Evolutionary conservation across 345 rosid species (phyloP).

Genomic region (Linum lewisii): DNA sequence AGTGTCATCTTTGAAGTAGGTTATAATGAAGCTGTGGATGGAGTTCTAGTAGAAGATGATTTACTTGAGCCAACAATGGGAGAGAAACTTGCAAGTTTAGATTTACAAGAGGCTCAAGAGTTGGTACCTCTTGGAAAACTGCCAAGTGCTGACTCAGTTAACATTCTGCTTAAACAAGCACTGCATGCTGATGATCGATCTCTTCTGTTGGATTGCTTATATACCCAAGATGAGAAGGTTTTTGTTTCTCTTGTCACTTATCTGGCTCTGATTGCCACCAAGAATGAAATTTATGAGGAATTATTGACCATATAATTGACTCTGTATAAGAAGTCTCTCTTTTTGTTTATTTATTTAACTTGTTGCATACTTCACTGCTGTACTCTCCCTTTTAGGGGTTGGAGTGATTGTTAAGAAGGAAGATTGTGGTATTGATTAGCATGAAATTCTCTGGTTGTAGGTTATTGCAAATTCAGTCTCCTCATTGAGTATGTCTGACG

Average conservation of each 20-base stretch:
- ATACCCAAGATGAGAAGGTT: conserved; percentile 85
- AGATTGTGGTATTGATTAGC: neutral
- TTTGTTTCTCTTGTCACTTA: neutral
- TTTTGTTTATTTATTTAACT: neutral
- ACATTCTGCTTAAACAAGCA: conserved; percentile 80
- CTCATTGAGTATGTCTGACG: conserved; percentile 61
- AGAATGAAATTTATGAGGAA: neutral
- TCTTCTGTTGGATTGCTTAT: conserved; percentile 82
- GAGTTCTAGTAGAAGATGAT: conserved; percentile 53
- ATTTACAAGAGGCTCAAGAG: conserved; percentile 30
- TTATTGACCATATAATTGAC: neutral
- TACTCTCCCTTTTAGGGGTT: neutral
- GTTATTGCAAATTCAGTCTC: conserved; percentile 80
- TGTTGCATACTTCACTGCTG: conserved; percentile 2
- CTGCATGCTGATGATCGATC: conserved; percentile 76
- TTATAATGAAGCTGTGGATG: conserved; percentile 52
- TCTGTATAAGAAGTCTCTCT: neutral
- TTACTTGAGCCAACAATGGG: conserved; percentile 85
- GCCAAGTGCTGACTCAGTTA: conserved; percentile 85
- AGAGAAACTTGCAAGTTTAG: conserved; percentile 63
- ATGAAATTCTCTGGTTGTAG: conserved; percentile 25
- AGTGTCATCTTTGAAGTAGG: conserved; percentile 22
- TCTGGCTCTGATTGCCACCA: neutral
- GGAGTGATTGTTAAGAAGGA: neutral
- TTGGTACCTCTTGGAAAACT: conserved; percentile 36